These are phyloP conservation scores for Pyrrhoderma noxium DNA, from an alignment of 1,284 basidiomycete species.

Conservation along the genomic window DNA sequence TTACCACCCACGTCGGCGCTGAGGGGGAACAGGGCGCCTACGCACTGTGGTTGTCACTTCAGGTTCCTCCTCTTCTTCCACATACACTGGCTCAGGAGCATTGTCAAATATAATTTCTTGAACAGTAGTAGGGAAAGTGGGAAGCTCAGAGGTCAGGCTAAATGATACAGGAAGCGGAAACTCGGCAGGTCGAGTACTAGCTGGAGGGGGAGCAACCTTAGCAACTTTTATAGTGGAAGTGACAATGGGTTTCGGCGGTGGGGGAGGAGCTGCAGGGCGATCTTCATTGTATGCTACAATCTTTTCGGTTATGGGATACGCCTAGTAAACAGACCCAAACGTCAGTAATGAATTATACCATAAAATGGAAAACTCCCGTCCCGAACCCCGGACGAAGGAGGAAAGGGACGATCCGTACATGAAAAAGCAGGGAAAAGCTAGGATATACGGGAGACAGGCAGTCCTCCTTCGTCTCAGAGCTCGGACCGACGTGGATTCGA, in stretches of 20 bases:
- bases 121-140: slow-evolving; percentile 60
- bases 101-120: slow-evolving; percentile 60
- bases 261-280: slow-evolving; percentile 52
- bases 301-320: slow-evolving; percentile 24
- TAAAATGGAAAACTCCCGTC: slow-evolving; percentile 67
- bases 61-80: slow-evolving; percentile 13
- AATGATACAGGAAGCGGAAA: slow-evolving; percentile 60
- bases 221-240: slow-evolving; percentile 18
- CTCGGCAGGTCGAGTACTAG: slow-evolving; percentile 68
- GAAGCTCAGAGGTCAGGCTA: slow-evolving; percentile 43
- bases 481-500: slow-evolving; percentile 64
- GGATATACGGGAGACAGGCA: slow-evolving; percentile 24
- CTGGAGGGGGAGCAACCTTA: slow-evolving; percentile 57
- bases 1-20: slow-evolving; percentile 13
- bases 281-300: slow-evolving; percentile 48
- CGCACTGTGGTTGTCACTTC: slow-evolving; percentile 3
- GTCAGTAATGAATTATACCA: slow-evolving; percentile 36
- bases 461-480: slow-evolving; percentile 84
- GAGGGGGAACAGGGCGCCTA: not conserved
- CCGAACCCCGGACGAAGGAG: slow-evolving; percentile 79
- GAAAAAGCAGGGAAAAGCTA: slow-evolving; percentile 29
- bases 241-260: slow-evolving; percentile 38
- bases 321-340: slow-evolving; percentile 15
- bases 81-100: slow-evolving; percentile 3
- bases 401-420: slow-evolving; percentile 68